Base-by-base conservation (phyloP, 2,329 filamentous ascomycete genomes). In the Aspergillus sp. region DNA sequence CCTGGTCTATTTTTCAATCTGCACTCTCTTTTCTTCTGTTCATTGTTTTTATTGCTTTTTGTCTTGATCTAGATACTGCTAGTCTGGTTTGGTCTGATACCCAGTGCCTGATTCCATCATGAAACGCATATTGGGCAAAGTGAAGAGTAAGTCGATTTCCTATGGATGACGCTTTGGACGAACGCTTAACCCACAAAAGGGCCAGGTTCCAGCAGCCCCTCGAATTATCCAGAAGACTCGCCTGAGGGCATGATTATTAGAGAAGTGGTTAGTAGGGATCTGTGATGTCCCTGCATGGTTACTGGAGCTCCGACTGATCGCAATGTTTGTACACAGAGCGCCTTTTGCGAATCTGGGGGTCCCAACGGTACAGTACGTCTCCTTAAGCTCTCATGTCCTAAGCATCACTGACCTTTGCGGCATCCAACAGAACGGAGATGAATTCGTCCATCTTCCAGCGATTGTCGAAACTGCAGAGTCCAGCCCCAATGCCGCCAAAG, bases 401-500 rank as follows among this genome's bases (percentile, higher is more conserved):
- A 13, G 12, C 19, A 34, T 19, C 12, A 28, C 27, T 39, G 28
- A 6, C 30, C 27, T 11, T 26, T 33, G 10, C 27, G 26, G n/a
- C 27, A 33, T 40, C 13, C 27, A n/a, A 27, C 27, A 59, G 59
- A 65, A 89, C 78, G 88, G 85, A 61, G 87, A 94, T 65, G 93
- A 97, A 72, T 90, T 95, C 50, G 83, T 95, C 47, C 88, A 90
- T 62, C 85, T 97, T 31, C 93, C 93, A 7, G 81, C 85, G 46
- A 96, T 98, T 54, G 93, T 98, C 71, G 93, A 97, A 61, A 82
- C 86, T 41, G 90, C 90, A 73, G 93, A 97, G 66, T 95, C 90
- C 27, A 95, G 88, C 37, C 91, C 93, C 7, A 73, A 76, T 37
- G 93, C 93, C 5, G 90, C 91, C 26, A 82, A 84, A 51, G 86